phyloP scores from a whole-genome alignment of 208 protist genomes.

The Wallacemonas collosoma region DNA sequence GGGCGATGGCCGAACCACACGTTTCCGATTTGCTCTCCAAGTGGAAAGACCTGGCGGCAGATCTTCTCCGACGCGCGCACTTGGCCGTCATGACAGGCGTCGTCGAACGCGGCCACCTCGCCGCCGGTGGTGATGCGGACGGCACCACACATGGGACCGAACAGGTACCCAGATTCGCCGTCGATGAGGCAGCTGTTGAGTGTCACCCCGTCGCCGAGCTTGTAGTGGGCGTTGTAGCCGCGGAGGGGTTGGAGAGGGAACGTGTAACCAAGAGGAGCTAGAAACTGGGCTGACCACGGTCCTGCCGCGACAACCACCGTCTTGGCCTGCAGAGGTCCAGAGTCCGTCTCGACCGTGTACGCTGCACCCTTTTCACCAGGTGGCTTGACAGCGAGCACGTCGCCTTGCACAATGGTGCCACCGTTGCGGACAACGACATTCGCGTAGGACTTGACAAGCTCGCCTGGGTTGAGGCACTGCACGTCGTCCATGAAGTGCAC shows the following conservation, averaged over 20 bases:
- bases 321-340: conserved; percentile 15
- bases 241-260: conserved; percentile 30
- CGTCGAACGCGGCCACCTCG: conserved; percentile 24
- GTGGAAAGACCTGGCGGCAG: conserved; percentile 16
- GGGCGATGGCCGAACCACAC: conserved; percentile 28
- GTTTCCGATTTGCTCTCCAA: conserved; percentile 21
- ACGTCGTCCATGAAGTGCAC: conserved; percentile 24
- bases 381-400: conserved; percentile 19
- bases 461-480: conserved; percentile 22
- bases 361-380: neutral
- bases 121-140: conserved; percentile 34
- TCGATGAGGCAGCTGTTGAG: conserved; percentile 28
- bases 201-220: conserved; percentile 6
- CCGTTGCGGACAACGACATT: conserved; percentile 21
- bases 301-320: conserved; percentile 27
- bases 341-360: conserved; percentile 14
- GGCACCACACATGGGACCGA: conserved; percentile 24
- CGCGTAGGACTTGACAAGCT: conserved; percentile 26
- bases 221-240: conserved; percentile 41
- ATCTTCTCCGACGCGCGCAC: conserved; percentile 17
- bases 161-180: conserved; percentile 25
- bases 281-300: conserved; percentile 28
- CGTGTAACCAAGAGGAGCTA: conserved; percentile 24
- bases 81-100: conserved; percentile 19
- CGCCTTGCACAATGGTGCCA: conserved; percentile 20